These are phyloP conservation scores for Serendipita sp. DNA, from an alignment of 768 basidiomycete genomes.

Conservation along the genomic window DNA sequence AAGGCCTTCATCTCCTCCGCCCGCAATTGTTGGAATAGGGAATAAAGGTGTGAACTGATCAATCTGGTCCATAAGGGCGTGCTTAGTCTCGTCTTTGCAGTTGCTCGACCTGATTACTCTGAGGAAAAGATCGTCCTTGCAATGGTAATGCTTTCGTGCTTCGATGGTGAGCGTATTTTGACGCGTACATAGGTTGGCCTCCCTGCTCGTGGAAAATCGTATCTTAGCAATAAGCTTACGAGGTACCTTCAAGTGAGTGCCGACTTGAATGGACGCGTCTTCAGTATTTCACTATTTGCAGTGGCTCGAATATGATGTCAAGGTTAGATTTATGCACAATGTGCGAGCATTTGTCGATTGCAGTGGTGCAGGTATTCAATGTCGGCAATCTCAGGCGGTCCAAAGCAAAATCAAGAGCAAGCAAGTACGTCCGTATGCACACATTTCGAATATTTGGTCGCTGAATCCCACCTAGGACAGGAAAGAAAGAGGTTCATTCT, in stretches of 20 bases:
- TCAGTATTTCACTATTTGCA: slow-evolving; percentile 20
- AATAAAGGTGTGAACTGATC: slow-evolving; percentile 46
- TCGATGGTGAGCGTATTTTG: not conserved
- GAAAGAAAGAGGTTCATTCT: slow-evolving; percentile 81
- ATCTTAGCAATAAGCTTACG: slow-evolving; percentile 94
- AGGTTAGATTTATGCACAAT: slow-evolving; percentile 30
- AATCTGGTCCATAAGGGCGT: not conserved
- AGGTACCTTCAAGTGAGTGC: slow-evolving; percentile 73
- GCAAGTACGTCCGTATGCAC: slow-evolving; percentile 36
- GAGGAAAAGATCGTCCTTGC: slow-evolving; percentile 97
- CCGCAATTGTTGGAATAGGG: slow-evolving; percentile 76
- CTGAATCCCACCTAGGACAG: slow-evolving; percentile 33
- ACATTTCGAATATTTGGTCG: not conserved
- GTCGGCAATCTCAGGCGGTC: slow-evolving; percentile 87
- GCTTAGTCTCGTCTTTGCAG: slow-evolving; percentile 24
- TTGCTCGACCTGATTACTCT: slow-evolving; percentile 94
- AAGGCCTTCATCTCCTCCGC: slow-evolving; percentile 61
- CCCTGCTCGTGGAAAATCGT: slow-evolving; percentile 97
- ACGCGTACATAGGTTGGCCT: slow-evolving; percentile 57
- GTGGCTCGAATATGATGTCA: slow-evolving; percentile 98
- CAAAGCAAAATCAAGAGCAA: slow-evolving; percentile 65
- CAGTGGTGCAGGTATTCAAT: slow-evolving; percentile 67
- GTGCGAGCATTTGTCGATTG: not conserved
- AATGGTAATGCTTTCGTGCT: slow-evolving; percentile 42
- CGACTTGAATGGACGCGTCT: not conserved